phyloP scores from a whole-genome alignment of 169 alveolate genomes.

The Plasmodium ovale region DNA sequence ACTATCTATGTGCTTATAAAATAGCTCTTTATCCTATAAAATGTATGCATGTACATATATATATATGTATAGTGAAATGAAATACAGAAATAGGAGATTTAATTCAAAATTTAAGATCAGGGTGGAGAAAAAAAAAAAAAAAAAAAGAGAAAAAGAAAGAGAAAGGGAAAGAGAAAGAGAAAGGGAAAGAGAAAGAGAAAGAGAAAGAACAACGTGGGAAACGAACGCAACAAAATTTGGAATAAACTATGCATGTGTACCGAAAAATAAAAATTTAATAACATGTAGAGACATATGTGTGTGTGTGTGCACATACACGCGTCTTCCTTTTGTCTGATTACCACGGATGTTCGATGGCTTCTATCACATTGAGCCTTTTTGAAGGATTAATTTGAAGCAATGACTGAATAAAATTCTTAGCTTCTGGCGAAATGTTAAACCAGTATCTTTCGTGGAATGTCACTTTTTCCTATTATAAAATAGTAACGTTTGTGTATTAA shows the following conservation, averaged over 20 bases:
- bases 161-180: neutral
- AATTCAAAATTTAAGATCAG: no score
- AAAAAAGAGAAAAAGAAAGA: neutral
- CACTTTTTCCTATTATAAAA: conserved; percentile 49
- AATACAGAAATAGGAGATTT: no score
- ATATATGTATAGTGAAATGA: no score
- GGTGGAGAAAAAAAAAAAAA: neutral
- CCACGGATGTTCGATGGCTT: conserved; percentile 81
- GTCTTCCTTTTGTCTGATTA: conserved; percentile 4
- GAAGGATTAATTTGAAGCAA: conserved; percentile 65
- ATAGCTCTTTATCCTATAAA: conserved; percentile 57
- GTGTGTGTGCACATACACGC: neutral
- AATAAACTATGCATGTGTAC: no score
- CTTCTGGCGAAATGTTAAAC: conserved; percentile 76
- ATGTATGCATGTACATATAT: conserved; percentile 5
- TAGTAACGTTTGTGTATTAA: no score
- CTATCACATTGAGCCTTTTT: conserved; percentile 72
- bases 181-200: neutral
- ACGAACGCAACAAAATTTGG: no score
- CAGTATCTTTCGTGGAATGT: conserved; percentile 81
- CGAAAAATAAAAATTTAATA: no score
- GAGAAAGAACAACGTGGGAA: neutral
- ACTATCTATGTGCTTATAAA: conserved; percentile 30
- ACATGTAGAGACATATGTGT: neutral
- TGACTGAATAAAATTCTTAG: conserved; percentile 76